Evolutionary conservation across 2,329 filamentous ascomycete species (phyloP).

Genomic region (Colletotrichum navitas): DNA sequence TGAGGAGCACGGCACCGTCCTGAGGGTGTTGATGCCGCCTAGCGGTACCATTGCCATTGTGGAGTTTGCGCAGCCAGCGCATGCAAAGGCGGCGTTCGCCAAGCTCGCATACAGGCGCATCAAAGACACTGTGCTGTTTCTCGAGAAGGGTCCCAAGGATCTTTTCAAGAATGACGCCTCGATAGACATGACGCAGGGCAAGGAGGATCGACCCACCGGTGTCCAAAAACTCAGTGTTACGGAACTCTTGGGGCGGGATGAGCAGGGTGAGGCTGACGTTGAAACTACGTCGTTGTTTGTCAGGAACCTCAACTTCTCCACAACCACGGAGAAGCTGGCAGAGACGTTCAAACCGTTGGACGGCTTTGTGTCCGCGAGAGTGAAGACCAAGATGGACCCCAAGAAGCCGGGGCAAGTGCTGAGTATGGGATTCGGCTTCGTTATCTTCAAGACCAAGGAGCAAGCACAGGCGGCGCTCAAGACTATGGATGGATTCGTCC

Average conservation of each 20-base stretch:
- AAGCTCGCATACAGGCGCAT: conserved; percentile 90
- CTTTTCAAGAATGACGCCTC: conserved; percentile 67
- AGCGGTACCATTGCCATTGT: conserved; percentile 94
- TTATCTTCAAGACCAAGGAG: conserved; percentile 84
- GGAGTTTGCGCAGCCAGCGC: conserved; percentile 82
- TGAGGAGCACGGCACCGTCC: conserved; percentile 85
- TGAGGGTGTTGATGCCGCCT: conserved; percentile 89
- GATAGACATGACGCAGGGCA: conserved; percentile 46
- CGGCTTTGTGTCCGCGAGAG: conserved; percentile 88
- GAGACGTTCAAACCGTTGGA: conserved; percentile 85
- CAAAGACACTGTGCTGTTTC: conserved; percentile 89
- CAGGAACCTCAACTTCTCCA: conserved; percentile 93
- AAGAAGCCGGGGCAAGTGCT: conserved; percentile 89
- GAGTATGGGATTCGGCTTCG: conserved; percentile 98
- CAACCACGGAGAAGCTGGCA: conserved; percentile 80
- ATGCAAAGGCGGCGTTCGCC: conserved; percentile 87
- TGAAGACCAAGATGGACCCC: conserved; percentile 94
- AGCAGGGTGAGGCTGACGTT: conserved; percentile 64
- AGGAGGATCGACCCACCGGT: conserved; percentile 55
- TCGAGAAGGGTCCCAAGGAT: conserved; percentile 92
- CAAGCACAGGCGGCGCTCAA: conserved; percentile 84
- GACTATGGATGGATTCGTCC: conserved; percentile 87
- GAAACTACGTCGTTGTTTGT: conserved; percentile 90
- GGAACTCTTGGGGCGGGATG: conserved; percentile 74
- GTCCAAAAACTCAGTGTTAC: conserved; percentile 75